Percentiles rank a stretch among this genome's conserved stretches.
Evolutionary conservation across 805 yeast species (phyloP).

Genomic region (Candida maltosa): DNA sequence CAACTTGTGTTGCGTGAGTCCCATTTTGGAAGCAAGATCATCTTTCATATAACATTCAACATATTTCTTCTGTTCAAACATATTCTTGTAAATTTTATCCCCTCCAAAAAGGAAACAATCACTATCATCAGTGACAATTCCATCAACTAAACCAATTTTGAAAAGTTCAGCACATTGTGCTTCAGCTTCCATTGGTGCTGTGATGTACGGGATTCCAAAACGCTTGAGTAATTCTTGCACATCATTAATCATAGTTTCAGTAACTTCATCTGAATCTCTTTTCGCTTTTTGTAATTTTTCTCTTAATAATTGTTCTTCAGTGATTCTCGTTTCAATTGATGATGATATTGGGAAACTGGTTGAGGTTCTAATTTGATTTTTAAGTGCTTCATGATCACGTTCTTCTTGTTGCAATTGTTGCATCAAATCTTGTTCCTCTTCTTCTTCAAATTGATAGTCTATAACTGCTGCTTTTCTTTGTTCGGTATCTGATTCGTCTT

Average conservation of each 20-base stretch:
- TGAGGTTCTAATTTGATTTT: slow-evolving; percentile 23
- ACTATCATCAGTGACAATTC: slow-evolving; percentile 94
- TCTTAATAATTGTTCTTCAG: slow-evolving; percentile 48
- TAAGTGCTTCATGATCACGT: slow-evolving; percentile 65
- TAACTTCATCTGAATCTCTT: slow-evolving; percentile 90
- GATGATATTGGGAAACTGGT: slow-evolving; percentile 15
- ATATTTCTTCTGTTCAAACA: slow-evolving; percentile 90
- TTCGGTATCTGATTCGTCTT: not conserved
- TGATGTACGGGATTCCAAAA: slow-evolving; percentile 91
- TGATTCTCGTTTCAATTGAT: slow-evolving; percentile 31
- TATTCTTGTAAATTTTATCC: slow-evolving; percentile 74
- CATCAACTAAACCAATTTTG: slow-evolving; percentile 77
- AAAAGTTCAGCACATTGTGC: slow-evolving; percentile 91
- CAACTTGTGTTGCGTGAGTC: slow-evolving; percentile 58
- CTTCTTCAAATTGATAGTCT: slow-evolving; percentile 70
- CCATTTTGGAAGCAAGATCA: slow-evolving; percentile 61
- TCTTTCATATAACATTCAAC: slow-evolving; percentile 76
- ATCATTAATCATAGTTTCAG: slow-evolving; percentile 79
- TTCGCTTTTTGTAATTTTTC: slow-evolving; percentile 63
- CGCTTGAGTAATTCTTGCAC: slow-evolving; percentile 83
- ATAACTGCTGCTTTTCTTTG: slow-evolving; percentile 20
- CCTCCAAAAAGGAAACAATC: slow-evolving; percentile 96
- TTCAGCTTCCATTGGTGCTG: slow-evolving; percentile 99
- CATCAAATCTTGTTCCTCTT: slow-evolving; percentile 69
- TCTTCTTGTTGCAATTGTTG: slow-evolving; percentile 68